Conservation (phyloP, 192 early-diverging fungal genomes). For the Entomortierella parvispora region DNA sequence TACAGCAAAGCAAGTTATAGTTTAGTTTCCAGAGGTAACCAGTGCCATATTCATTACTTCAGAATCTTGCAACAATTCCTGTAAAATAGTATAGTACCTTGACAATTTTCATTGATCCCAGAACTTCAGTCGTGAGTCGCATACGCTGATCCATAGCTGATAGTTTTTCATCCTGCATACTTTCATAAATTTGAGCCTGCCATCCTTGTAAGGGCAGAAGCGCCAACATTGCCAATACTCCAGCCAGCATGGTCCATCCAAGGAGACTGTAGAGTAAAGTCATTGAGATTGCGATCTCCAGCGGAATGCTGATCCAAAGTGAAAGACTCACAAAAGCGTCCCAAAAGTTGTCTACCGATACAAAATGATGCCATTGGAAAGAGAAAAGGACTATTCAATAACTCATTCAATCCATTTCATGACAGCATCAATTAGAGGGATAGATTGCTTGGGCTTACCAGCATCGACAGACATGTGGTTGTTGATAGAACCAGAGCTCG, state of each 20-base stretch:
- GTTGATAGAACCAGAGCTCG: conserved; percentile 35
- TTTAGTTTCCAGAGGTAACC: too few species aligned
- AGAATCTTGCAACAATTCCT: too few species aligned
- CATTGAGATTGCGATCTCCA: conserved; percentile 38
- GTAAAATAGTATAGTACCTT: too few species aligned
- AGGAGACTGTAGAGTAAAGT: conserved; percentile 32
- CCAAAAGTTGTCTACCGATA: conserved; percentile 25
- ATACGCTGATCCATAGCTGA: conserved; percentile 51
- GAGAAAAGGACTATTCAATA: too few species aligned
- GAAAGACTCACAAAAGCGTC: conserved; percentile 16
- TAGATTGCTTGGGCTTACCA: too few species aligned
- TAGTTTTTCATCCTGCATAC: conserved; percentile 31
- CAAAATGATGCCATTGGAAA: too few species aligned
- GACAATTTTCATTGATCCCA: conserved; percentile 48
- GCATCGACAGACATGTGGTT: conserved; percentile 52
- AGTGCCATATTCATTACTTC: too few species aligned
- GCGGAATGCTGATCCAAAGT: conserved; percentile 28
- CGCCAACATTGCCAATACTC: conserved; percentile 20
- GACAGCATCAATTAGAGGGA: too few species aligned
- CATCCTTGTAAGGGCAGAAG: conserved; percentile 45
- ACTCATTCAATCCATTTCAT: too few species aligned
- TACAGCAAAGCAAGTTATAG: too few species aligned
- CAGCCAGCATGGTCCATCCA: conserved; percentile 40
- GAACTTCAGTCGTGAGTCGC: conserved; percentile 46
- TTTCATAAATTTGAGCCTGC: conserved; percentile 20